Percentiles rank a stretch among this genome's conserved stretches.
These are phyloP conservation scores for Pseudogymnoascus sp. DNA, from an alignment of 2,329 filamentous ascomycete species.

Conservation along the genomic window DNA sequence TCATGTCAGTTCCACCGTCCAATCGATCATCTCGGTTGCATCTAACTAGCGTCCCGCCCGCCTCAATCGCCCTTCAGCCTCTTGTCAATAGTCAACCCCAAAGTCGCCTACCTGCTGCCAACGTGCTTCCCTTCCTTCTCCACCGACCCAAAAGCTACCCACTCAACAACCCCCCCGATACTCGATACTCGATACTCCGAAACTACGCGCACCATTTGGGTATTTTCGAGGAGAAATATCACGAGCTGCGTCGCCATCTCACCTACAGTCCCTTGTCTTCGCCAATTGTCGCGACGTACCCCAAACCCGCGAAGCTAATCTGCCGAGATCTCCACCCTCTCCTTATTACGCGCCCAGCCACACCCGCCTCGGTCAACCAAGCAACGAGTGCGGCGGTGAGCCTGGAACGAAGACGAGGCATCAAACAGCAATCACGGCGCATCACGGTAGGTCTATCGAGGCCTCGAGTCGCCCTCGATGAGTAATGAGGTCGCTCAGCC, in stretches of 20 bases:
- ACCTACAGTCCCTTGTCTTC: background rate
- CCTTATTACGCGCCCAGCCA: conserved; percentile 10
- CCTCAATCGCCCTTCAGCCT: conserved; percentile 10
- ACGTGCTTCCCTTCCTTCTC: conserved; percentile 3
- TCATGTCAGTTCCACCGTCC: conserved; percentile 5
- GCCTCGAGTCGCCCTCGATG: conserved; percentile 28
- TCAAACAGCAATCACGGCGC: conserved; percentile 12
- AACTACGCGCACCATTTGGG: background rate
- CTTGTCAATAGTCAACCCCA: conserved; percentile 3
- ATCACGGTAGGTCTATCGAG: conserved; percentile 10
- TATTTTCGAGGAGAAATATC: background rate
- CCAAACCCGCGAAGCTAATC: conserved; percentile 1
- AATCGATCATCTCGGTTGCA: conserved; percentile 11
- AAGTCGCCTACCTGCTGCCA: background rate
- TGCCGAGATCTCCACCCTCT: conserved; percentile 7
- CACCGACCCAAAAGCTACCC: background rate
- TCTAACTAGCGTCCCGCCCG: conserved; percentile 7
- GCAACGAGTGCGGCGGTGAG: conserved; percentile 5
- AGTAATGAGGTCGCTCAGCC: conserved; percentile 30
- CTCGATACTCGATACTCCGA: background rate
- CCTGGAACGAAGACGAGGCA: background rate
- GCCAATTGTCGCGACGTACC: conserved; percentile 2
- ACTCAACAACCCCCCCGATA: background rate
- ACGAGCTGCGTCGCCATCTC: background rate
- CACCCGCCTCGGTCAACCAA: conserved; percentile 6